phyloP scores from a whole-genome alignment of 306 rosid species.

The Pueraria montana region DNA sequence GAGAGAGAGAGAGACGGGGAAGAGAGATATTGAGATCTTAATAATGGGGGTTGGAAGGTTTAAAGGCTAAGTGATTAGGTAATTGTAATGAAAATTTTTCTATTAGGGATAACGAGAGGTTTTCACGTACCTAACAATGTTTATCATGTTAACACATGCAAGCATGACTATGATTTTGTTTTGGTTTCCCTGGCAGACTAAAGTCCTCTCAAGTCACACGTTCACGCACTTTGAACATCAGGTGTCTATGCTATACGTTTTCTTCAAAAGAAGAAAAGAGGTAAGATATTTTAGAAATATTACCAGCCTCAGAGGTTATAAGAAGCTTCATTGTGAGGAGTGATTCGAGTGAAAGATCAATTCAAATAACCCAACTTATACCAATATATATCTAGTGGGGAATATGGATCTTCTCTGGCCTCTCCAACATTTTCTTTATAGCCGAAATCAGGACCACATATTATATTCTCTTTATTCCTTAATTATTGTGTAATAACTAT shows the following conservation, averaged over 20 bases:
- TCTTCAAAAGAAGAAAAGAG: neutral
- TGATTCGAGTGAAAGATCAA: no score
- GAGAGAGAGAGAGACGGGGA: conserved; percentile 32
- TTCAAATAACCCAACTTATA: no score
- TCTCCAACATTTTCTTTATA: no score
- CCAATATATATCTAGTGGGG: no score
- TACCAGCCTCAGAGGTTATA: no score
- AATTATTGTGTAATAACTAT: no score
- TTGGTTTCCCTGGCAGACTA: conserved; percentile 6
- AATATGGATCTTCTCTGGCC: no score
- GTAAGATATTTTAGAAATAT: no score
- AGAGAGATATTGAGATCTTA: conserved; percentile 28
- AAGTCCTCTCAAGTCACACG: neutral
- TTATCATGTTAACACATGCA: conserved; percentile 50
- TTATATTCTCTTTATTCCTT: no score
- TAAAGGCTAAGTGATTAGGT: conserved; percentile 53
- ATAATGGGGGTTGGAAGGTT: conserved; percentile 64
- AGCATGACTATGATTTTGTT: conserved; percentile 48
- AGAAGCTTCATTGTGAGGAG: no score
- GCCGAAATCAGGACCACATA: no score
- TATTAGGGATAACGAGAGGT: conserved; percentile 38
- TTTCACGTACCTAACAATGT: conserved; percentile 57
- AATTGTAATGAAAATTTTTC: conserved; percentile 40
- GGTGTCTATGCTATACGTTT: neutral
- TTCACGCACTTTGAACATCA: neutral